Percentiles rank a stretch among this genome's conserved stretches.
Evolutionary conservation across 306 rosid species (phyloP).

Genomic region (Sicyos baderoa): DNA sequence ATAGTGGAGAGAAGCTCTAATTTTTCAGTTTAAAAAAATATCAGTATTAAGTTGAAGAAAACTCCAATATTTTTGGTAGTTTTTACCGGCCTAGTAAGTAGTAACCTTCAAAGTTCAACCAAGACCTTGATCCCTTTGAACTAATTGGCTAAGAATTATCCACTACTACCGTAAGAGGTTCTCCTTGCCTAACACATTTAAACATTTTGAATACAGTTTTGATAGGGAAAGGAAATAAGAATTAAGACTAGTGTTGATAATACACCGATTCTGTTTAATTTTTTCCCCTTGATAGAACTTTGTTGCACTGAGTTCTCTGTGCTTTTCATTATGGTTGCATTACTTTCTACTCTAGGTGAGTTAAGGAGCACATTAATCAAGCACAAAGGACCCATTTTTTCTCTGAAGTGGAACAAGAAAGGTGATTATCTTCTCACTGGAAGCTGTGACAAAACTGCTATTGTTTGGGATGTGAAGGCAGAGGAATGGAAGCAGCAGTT

Average conservation of each 20-base stretch:
- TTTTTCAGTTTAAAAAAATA: no score
- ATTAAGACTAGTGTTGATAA: neutral
- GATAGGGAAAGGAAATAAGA: neutral
- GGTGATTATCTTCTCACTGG: slow-evolving; percentile 95
- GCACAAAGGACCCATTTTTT: slow-evolving; percentile 89
- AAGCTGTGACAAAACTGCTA: slow-evolving; percentile 88
- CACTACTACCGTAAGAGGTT: neutral
- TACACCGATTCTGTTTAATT: neutral
- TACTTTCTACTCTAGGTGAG: slow-evolving; percentile 46
- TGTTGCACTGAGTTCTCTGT: neutral
- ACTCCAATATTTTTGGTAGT: neutral
- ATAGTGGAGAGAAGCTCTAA: no score
- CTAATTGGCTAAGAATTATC: neutral
- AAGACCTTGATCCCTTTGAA: neutral
- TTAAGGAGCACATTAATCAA: slow-evolving; percentile 64
- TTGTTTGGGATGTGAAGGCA: slow-evolving; percentile 89
- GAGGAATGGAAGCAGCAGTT: slow-evolving; percentile 88
- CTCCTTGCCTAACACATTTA: neutral
- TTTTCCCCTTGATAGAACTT: neutral
- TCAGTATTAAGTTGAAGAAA: neutral
- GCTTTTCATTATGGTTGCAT: neutral
- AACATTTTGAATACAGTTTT: neutral
- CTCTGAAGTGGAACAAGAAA: slow-evolving; percentile 90
- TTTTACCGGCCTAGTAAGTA: neutral
- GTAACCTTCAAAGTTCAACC: no score